Base-by-base conservation (phyloP, 176 grass and related monocot species). In the Rhynchospora breviuscula region DNA sequence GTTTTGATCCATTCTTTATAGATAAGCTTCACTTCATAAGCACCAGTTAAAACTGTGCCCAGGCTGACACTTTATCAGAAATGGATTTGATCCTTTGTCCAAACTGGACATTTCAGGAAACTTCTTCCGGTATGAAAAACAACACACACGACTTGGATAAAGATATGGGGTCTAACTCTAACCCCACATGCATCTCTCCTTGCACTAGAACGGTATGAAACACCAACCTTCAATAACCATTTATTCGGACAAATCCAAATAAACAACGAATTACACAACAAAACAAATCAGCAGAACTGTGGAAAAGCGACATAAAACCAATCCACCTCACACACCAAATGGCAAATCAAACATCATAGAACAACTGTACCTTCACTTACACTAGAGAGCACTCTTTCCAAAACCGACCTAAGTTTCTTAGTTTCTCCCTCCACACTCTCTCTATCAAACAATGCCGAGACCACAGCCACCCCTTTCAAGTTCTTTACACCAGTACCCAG, bases 381-480 rank as follows among this genome's bases (percentile, higher is more conserved):
- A 56, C 51, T 33, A 18, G 25, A 51, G 31, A 31, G 17, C 17
- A 67, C 2, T 46, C 10, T 80, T 6, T 80, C 67, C 85, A 98
- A 78, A 71, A 91, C 70, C 0, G 84, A 91, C 70, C 64, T 98
- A 21, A 98, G 86, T 64, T 82, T 89, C 52, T 21, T 86, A 13
- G 95, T 85, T 86, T 93, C 95, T 2, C 89, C 60, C 6, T 33
- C 71, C 1, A 98, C 86, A 84, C 79, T 85, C 40, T 88, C 89
- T 4, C 69, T 85, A 68, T 98, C 91, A 8, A 98, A 98, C 49
- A 98, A 79, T 21, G 96, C 89, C 64, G 96, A 95, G 29, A 95
- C 96, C 9, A 95, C 86, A 0, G 96, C 93, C 0, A 98, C 86
- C 2, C 96, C 96, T 83, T 89, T 99, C 51, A 99, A 84, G 67